Base-by-base conservation (phyloP, 1,139 yeast genomes). In the Geotrichum bryndzae region DNA sequence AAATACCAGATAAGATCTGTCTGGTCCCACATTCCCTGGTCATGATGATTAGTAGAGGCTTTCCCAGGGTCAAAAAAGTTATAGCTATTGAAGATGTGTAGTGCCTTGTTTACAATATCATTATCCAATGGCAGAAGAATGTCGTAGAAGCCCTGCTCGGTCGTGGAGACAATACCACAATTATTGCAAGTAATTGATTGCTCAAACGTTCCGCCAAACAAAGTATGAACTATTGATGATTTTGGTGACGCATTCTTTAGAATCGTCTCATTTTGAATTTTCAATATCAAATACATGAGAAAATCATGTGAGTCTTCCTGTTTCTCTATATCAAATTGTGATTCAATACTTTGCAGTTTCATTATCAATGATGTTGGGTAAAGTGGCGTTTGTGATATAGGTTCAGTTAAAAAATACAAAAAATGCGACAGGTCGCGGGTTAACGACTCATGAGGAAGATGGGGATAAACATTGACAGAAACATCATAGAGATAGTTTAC, bases 261-360 rank as follows among this genome's bases (percentile, higher is more conserved):
- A 1, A 94, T 90, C 8, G 90, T 82, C 72, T 91, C 97, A 72
- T 90, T 97, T 74, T 91, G 97, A 62, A 91, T 76, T 62, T 96
- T 77, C 10, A 94, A 85, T 81, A 91, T 81, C 64, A 91, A 77
- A 22, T 96, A 88, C 97, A 91, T 91, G 72, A 86, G 89, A 75
- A 91, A 94, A 74, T 94, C 99, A 74, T 94, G 99, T 0, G 97
- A 88, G 74, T 94, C 99, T 74, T 94, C 98, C 74, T 94, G 98
- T 73, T 90, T 18, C 91, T 96, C 96, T 90, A 72, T 86, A 94
- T 53, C 90, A 85, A 96, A 90, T 15, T 18, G 18, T 18, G 33
- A 35, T 51, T 54, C 22, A 57, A 35, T 23, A 2, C 11, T 2
- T 8, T 25, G 31, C 57, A 46, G 31, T 11, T 25, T 55, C 13